Evolutionary conservation across 2,329 filamentous ascomycete genomes (phyloP).

Genomic region (Pyrenochaeta sp.): DNA sequence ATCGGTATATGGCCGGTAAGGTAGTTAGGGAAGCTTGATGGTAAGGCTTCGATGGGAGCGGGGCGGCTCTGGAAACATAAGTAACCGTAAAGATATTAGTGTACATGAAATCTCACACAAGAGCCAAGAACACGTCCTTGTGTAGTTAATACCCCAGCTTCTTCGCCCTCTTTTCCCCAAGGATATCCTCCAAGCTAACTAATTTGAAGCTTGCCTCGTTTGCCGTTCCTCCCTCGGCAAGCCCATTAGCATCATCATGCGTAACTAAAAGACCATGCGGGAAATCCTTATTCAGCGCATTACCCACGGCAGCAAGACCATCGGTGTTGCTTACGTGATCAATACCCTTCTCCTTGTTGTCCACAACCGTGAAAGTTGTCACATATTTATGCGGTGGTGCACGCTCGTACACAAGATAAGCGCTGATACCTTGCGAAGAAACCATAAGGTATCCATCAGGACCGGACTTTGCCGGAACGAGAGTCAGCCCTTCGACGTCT

Average conservation of each 20-base stretch:
- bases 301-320: slow-evolving; percentile 59
- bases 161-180: slow-evolving; percentile 31
- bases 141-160: slow-evolving; percentile 29
- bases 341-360: slow-evolving; percentile 53
- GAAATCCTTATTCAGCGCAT: slow-evolving; percentile 50
- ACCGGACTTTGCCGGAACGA: slow-evolving; percentile 57
- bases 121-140: background rate
- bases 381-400: slow-evolving; percentile 60
- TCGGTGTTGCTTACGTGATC: slow-evolving; percentile 65
- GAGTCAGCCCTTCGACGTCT: slow-evolving; percentile 64
- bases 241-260: slow-evolving; percentile 64
- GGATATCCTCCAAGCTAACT: slow-evolving; percentile 36
- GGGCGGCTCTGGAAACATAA: no score
- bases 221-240: slow-evolving; percentile 56
- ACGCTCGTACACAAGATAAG: slow-evolving; percentile 62
- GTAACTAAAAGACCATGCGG: slow-evolving; percentile 58
- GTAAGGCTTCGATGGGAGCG: background rate
- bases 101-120: no score
- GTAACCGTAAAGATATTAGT: no score
- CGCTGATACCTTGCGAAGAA: slow-evolving; percentile 62
- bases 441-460: slow-evolving; percentile 61
- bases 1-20: no score
- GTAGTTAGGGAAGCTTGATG: background rate
- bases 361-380: slow-evolving; percentile 58
- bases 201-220: slow-evolving; percentile 62